Base-by-base conservation (phyloP, 164 flowering plant genomes). In the Nymphaea colorata region DNA sequence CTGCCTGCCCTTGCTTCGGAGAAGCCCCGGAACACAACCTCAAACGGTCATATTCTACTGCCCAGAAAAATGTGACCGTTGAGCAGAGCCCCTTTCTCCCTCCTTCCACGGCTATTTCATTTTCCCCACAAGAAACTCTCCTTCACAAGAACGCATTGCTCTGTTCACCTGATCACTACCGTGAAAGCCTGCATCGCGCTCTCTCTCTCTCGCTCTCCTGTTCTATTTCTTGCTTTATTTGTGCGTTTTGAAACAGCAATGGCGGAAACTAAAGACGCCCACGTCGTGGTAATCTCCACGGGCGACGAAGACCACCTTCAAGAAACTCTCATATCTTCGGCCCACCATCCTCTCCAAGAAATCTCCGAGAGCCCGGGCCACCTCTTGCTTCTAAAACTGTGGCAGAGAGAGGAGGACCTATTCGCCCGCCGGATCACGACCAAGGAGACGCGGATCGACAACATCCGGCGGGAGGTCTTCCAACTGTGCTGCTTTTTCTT, bases 321-420 rank as follows among this genome's bases (percentile, higher is more conserved):
- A 42, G 71, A 75, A 66, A 71, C 78, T 72, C 66, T 62, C 16
- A 18, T 42, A 41, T 45, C 68, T 44, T 67, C 71, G 36, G 55
- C 64, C 45, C 76, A 87, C 73, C 99, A 94, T 78, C 99, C 99
- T 45, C 66, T 91, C 62, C 78, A 79, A 81, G 98, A 94, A 66
- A 91, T 94, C 75, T 87, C 96, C 0, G 68, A 74, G 43, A 87
- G 92, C 76, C 95, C 99, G 3, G 99, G 98, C 67, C 99, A 94
- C 69, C 88, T 91, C 53, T 71, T 94, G 61, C 99, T 94, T 62
- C 86, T 91, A 42, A 94, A 94, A 76, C 87, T 94, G 0, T 90
- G 89, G 90, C 96, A 91, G 65, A 79, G 98, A 76, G 93, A 94
- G 66, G 95, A 91, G 69, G 83, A 82, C 45, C 75, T 86, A 15